Evolutionary conservation across 257 asterid genomes (phyloP).

Genomic region (Solanum verrucosum): DNA sequence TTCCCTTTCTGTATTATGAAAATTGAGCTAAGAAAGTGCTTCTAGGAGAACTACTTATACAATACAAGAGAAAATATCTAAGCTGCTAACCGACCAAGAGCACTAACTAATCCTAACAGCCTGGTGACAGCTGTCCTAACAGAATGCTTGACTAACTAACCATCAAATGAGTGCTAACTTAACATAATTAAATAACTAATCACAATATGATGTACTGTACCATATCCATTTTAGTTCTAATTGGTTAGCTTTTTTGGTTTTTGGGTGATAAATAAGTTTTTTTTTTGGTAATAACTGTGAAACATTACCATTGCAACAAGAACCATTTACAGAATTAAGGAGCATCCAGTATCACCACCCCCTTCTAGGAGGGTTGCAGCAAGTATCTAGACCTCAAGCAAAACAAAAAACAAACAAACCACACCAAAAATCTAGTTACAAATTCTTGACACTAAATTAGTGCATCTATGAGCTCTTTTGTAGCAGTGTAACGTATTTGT

Average conservation of each 20-base stretch:
- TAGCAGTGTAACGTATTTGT: background rate
- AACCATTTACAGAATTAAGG: background rate
- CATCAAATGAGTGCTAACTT: background rate
- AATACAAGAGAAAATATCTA: background rate
- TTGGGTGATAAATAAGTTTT: background rate
- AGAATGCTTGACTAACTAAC: background rate
- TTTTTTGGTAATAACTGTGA: background rate
- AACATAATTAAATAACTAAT: background rate
- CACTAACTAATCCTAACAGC: background rate
- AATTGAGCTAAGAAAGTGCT: background rate
- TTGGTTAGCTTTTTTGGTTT: background rate
- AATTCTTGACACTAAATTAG: background rate
- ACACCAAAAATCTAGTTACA: background rate
- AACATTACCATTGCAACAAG: background rate
- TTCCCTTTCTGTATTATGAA: background rate
- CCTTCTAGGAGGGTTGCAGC: background rate
- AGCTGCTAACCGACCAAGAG: background rate
- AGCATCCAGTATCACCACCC: background rate
- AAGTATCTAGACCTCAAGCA: background rate
- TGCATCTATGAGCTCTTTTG: background rate
- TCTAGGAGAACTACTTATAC: background rate
- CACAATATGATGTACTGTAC: background rate
- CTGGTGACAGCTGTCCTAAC: background rate
- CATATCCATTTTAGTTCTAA: background rate
- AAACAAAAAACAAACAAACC: background rate